A percentile compares a stretch with the other conserved stretches of the same genome.
phyloP scores from a whole-genome alignment of 768 basidiomycete genomes.

The Tricholoma matsutake region DNA sequence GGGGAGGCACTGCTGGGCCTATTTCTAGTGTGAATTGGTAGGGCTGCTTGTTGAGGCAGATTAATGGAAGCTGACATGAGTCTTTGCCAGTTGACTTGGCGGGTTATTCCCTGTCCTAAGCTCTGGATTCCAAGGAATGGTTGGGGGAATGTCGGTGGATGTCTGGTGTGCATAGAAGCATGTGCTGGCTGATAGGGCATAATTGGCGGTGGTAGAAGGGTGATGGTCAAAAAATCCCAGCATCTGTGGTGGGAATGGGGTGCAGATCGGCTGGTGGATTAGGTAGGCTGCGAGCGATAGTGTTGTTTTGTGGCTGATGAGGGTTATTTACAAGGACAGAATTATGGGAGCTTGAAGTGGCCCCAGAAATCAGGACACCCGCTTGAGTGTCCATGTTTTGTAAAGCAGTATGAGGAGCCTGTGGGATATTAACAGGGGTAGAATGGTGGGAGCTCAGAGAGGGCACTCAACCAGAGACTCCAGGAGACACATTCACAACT shows the following conservation, averaged over 20 bases:
- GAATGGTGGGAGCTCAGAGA: neutral
- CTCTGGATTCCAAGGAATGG: neutral
- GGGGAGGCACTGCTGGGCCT: neutral
- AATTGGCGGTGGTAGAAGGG: neutral
- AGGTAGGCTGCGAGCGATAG: neutral
- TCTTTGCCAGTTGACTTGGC: neutral
- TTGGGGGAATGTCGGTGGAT: neutral
- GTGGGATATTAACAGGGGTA: neutral
- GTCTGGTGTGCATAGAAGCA: neutral
- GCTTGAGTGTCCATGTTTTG: neutral
- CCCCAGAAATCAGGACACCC: neutral
- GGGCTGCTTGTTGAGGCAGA: neutral
- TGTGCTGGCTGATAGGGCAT: neutral
- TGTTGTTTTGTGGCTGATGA: neutral
- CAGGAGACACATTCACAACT: neutral
- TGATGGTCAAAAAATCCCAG: neutral
- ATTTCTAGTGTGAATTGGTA: neutral
- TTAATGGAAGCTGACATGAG: neutral
- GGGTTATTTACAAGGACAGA: neutral
- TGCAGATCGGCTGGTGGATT: neutral
- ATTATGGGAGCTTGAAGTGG: neutral
- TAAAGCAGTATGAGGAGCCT: neutral
- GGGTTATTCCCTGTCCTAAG: neutral
- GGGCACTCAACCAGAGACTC: neutral
- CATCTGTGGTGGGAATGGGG: neutral